Evolutionary conservation across 129 eudicot genomes (phyloP).

Genomic region (Flaveria brownii): DNA sequence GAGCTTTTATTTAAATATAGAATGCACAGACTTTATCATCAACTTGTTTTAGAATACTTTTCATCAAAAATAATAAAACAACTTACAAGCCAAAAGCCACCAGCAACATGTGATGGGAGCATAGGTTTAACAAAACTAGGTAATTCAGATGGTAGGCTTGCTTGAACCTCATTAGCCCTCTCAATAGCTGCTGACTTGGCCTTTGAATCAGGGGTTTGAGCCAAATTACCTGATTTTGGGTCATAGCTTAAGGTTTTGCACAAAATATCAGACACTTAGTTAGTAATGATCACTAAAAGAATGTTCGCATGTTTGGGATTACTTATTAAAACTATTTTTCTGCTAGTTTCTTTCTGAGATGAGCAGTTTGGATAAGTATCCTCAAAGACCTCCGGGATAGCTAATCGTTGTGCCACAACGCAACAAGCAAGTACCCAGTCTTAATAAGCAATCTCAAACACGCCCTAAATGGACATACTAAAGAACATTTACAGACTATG

Average conservation of each 20-base stretch:
- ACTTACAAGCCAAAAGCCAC: constrained; percentile 80
- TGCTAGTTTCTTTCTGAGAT: not conserved
- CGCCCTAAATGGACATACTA: not conserved
- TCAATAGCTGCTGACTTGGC: constrained; percentile 42
- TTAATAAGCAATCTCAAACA: not conserved
- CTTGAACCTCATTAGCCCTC: constrained; percentile 57
- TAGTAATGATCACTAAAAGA: not conserved
- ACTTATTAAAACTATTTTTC: not conserved
- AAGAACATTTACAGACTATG: not conserved
- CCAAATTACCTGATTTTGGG: constrained; percentile 21
- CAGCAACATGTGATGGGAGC: constrained; percentile 72
- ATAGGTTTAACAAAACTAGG: constrained; percentile 68
- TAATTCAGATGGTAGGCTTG: constrained; percentile 38
- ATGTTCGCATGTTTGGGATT: not conserved
- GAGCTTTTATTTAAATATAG: not conserved
- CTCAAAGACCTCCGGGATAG: not conserved
- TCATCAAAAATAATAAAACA: not conserved
- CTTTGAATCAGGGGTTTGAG: constrained; percentile 16
- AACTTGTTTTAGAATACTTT: not conserved
- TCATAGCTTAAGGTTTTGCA: constrained; percentile 33
- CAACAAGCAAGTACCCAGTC: not conserved
- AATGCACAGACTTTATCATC: not conserved
- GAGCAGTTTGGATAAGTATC: not conserved
- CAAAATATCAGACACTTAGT: constrained; percentile 5
- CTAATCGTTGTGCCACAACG: not conserved